Percentiles rank a stretch among this genome's conserved stretches.
Conservation (phyloP, 768 basidiomycete genomes). For the Dacryopinax primogenitus region DNA sequence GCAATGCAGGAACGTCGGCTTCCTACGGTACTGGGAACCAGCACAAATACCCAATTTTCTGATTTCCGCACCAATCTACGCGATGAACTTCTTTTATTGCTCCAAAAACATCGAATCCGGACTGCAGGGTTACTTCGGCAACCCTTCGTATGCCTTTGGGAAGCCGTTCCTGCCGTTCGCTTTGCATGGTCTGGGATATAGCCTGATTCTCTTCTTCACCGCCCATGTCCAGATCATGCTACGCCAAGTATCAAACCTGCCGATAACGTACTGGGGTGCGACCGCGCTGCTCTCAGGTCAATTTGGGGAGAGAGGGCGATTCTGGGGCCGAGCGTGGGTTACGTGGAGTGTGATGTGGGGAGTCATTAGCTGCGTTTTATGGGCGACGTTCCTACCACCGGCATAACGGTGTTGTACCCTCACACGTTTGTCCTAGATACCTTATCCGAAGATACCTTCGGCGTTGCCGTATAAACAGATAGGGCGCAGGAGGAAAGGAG, state of each 20-base stretch:
- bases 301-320: conserved; percentile 10
- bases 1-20: conserved; percentile 51
- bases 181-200: conserved; percentile 54
- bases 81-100: conserved; percentile 32
- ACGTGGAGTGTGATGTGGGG: conserved; percentile 74
- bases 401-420: conserved; percentile 37
- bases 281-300: conserved; percentile 35
- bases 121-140: neutral
- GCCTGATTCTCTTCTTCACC: conserved; percentile 53
- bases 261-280: conserved; percentile 77
- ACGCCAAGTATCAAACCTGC: conserved; percentile 61
- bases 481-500: neutral
- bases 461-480: neutral
- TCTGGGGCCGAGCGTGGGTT: conserved; percentile 50
- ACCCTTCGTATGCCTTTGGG: conserved; percentile 28
- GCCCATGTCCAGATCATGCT: conserved; percentile 83
- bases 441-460: neutral
- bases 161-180: conserved; percentile 52
- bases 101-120: neutral
- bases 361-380: conserved; percentile 51
- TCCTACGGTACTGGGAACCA: conserved; percentile 73
- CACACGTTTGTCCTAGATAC: neutral
- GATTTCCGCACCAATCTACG: conserved; percentile 58
- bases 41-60: conserved; percentile 81
- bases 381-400: conserved; percentile 82